phyloP scores from a whole-genome alignment of 2,329 filamentous ascomycete genomes.

The Phaeosphaeriaceae sp. region DNA sequence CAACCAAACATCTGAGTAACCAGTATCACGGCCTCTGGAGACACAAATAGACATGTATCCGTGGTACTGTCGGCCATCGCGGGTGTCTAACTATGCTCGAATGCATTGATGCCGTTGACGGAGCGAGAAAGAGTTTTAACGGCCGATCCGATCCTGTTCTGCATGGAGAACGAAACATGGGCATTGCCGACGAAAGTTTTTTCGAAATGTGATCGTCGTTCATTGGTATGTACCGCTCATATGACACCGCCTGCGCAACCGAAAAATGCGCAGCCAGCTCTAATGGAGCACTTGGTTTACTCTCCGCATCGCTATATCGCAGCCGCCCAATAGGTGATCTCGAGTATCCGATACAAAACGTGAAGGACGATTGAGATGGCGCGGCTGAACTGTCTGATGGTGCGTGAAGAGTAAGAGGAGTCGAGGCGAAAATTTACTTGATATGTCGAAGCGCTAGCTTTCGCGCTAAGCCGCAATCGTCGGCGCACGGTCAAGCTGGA shows the following conservation, averaged over 20 bases:
- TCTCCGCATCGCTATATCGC: slow-evolving; percentile 69
- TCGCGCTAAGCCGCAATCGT: not conserved
- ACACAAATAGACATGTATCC: too few species aligned
- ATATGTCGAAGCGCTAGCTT: slow-evolving; percentile 1
- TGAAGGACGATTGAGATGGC: slow-evolving; percentile 45
- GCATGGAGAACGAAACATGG: not conserved
- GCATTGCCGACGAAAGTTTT: not conserved
- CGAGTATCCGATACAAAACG: slow-evolving; percentile 47
- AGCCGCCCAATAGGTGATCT: slow-evolving; percentile 49
- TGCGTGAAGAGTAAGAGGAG: slow-evolving; percentile 36
- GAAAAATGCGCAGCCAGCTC: slow-evolving; percentile 73
- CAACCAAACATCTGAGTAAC: too few species aligned
- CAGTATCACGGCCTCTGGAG: too few species aligned
- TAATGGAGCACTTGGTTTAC: slow-evolving; percentile 68
- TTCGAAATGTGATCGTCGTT: not conserved
- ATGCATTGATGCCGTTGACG: too few species aligned
- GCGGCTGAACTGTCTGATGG: slow-evolving; percentile 51
- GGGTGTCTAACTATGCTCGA: too few species aligned
- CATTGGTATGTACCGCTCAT: slow-evolving; percentile 73
- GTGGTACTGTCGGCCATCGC: too few species aligned
- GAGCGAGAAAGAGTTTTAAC: too few species aligned
- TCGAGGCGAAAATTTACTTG: slow-evolving; percentile 26
- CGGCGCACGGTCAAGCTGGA: not conserved
- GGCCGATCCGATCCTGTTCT: too few species aligned
- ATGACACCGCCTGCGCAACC: slow-evolving; percentile 85